These are phyloP conservation scores for Entomortierella beljakovae DNA, from an alignment of 192 early-diverging fungal genomes.

Conservation along the genomic window DNA sequence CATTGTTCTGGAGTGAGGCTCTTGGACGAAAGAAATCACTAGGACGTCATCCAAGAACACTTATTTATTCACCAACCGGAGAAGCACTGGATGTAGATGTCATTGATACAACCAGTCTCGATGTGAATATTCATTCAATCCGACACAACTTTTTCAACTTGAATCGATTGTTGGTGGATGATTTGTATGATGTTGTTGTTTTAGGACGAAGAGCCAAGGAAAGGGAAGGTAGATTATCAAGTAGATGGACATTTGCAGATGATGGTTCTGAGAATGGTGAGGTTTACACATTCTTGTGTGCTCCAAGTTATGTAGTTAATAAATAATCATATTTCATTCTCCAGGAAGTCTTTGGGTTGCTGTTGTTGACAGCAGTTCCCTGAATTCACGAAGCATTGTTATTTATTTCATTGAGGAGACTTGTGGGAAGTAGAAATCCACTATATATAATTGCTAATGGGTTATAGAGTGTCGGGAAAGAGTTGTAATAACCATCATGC, in stretches of 20 bases:
- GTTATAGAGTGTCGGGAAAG: too few species aligned
- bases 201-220: conserved; percentile 47
- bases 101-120: conserved; percentile 56
- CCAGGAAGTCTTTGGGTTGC: neutral
- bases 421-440: too few species aligned
- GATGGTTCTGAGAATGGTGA: conserved; percentile 40
- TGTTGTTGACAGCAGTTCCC: neutral
- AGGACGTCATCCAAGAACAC: conserved; percentile 40
- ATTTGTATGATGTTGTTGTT: conserved; percentile 53
- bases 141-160: conserved; percentile 57
- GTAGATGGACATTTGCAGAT: conserved; percentile 47
- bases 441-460: too few species aligned
- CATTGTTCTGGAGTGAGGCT: conserved; percentile 45
- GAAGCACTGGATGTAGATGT: conserved; percentile 54
- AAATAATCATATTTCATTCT: conserved; percentile 17
- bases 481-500: too few species aligned
- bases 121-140: conserved; percentile 57
- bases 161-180: conserved; percentile 56
- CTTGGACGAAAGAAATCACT: conserved; percentile 24
- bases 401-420: too few species aligned
- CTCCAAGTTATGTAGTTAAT: conserved; percentile 58
- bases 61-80: conserved; percentile 26
- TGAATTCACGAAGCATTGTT: too few species aligned
- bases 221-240: conserved; percentile 39
- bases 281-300: conserved; percentile 56